phyloP scores from a whole-genome alignment of 768 basidiomycete species.

The Auriculariales sp. region DNA sequence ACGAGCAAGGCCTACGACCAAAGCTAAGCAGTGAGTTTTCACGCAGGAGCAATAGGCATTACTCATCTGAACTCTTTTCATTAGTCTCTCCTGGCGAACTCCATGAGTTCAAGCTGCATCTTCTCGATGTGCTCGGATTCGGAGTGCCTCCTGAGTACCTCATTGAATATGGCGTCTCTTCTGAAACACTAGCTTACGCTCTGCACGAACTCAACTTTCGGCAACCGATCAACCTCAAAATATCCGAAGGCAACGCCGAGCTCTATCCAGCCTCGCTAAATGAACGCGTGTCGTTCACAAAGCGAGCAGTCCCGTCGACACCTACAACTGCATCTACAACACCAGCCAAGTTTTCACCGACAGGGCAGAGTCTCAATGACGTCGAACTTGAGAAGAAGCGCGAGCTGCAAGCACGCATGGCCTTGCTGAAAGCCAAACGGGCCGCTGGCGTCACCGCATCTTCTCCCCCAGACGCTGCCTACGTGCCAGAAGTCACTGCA shows the following conservation, averaged over 20 bases:
- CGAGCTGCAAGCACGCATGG: background rate
- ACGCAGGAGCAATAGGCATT: constrained; percentile 4
- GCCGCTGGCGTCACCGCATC: background rate
- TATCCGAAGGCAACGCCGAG: background rate
- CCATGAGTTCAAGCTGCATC: constrained; percentile 52
- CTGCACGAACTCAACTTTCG: constrained; percentile 68
- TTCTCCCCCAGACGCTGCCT: background rate
- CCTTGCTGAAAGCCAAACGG: background rate
- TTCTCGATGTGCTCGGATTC: constrained; percentile 76
- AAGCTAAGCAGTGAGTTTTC: constrained; percentile 41
- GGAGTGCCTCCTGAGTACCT: constrained; percentile 65
- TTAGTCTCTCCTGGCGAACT: constrained; percentile 64
- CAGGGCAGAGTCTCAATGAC: no score
- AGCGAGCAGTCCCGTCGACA: background rate
- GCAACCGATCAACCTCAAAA: constrained; percentile 51
- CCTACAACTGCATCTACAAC: no score
- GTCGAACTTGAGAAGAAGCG: constrained; percentile 1
- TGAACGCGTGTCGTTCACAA: background rate
- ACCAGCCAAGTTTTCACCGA: no score
- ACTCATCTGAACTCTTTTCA: constrained; percentile 2
- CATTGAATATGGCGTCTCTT: constrained; percentile 51
- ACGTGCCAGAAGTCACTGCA: background rate
- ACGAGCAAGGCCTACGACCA: constrained; percentile 32
- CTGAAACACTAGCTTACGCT: constrained; percentile 60
- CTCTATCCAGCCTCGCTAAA: background rate